phyloP scores from a whole-genome alignment of 495 filamentous ascomycete species.

The Penicillium chermesinum region DNA sequence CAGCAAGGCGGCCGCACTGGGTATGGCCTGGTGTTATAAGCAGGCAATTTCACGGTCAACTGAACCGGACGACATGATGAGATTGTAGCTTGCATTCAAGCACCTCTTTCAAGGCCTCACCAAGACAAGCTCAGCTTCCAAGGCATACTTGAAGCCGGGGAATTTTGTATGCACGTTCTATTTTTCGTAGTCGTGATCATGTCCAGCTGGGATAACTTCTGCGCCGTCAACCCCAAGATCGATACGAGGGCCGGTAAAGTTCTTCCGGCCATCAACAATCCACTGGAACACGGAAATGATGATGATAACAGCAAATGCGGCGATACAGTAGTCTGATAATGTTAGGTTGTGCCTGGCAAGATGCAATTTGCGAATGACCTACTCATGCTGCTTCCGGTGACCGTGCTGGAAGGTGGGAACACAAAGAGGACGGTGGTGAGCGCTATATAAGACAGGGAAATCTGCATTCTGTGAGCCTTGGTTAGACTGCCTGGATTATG shows the following conservation, averaged over 20 bases:
- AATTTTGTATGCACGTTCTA: too few relatives aligned
- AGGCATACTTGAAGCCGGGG: too few relatives aligned
- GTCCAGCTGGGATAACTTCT: conserved; percentile 1
- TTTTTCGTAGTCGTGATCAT: neutral
- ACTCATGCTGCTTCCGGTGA: conserved; percentile 66
- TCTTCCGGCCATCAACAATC: conserved; percentile 62
- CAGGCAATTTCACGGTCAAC: too few relatives aligned
- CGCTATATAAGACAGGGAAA: conserved; percentile 59
- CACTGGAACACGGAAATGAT: conserved; percentile 60
- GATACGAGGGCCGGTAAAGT: conserved; percentile 56
- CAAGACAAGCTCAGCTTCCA: too few relatives aligned
- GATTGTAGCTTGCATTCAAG: too few relatives aligned
- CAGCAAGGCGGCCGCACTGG: too few relatives aligned
- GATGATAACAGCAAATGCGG: conserved; percentile 64
- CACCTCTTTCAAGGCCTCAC: too few relatives aligned
- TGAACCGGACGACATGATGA: too few relatives aligned
- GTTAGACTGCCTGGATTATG: neutral
- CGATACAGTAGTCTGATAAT: conserved; percentile 54
- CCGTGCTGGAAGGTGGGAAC: conserved; percentile 61
- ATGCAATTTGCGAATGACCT: conserved; percentile 14
- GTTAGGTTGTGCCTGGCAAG: neutral
- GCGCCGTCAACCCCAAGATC: conserved; percentile 28
- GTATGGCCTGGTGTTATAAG: too few relatives aligned
- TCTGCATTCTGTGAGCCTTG: conserved; percentile 18
- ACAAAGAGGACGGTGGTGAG: conserved; percentile 68